phyloP scores from a whole-genome alignment of 2,329 filamentous ascomycete genomes.

The Xenosphaeropsis pyriputrescens region DNA sequence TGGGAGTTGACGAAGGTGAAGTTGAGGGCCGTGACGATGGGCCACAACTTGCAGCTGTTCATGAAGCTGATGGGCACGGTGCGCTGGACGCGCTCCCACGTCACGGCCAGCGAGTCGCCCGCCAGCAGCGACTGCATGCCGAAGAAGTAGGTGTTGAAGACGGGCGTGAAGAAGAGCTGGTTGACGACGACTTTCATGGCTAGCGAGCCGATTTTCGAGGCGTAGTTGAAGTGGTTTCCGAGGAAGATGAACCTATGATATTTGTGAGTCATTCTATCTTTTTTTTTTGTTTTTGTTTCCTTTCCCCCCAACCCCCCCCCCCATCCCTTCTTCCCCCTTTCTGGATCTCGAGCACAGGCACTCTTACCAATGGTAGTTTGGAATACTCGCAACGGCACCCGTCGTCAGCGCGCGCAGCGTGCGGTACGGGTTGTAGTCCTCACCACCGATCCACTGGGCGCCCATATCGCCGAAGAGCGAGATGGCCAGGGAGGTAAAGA shows the following conservation, averaged over 20 bases:
- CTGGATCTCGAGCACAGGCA: too few species aligned
- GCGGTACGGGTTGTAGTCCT: constrained; percentile 51
- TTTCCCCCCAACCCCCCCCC: too few species aligned
- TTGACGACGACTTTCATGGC: constrained; percentile 66
- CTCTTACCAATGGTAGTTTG: constrained; percentile 65
- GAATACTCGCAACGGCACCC: constrained; percentile 58
- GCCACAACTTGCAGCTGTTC: constrained; percentile 83
- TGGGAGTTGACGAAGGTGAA: constrained; percentile 73
- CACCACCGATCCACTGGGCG: constrained; percentile 52
- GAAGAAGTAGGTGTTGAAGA: constrained; percentile 78
- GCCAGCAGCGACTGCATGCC: constrained; percentile 61
- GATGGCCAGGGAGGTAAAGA: constrained; percentile 61
- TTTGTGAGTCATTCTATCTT: not conserved
- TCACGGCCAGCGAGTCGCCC: constrained; percentile 48
- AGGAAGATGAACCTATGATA: constrained; percentile 60
- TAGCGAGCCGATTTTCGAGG: constrained; percentile 56
- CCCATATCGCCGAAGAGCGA: constrained; percentile 67
- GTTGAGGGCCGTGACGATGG: constrained; percentile 69
- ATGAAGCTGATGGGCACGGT: constrained; percentile 64
- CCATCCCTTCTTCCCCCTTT: too few species aligned
- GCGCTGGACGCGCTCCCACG: constrained; percentile 54
- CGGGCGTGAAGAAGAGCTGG: constrained; percentile 66
- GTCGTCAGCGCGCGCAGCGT: constrained; percentile 62
- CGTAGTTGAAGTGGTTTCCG: constrained; percentile 70
- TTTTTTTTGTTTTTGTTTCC: too few species aligned